phyloP scores from a whole-genome alignment of 129 eudicot species.

The Solidago caesia region DNA sequence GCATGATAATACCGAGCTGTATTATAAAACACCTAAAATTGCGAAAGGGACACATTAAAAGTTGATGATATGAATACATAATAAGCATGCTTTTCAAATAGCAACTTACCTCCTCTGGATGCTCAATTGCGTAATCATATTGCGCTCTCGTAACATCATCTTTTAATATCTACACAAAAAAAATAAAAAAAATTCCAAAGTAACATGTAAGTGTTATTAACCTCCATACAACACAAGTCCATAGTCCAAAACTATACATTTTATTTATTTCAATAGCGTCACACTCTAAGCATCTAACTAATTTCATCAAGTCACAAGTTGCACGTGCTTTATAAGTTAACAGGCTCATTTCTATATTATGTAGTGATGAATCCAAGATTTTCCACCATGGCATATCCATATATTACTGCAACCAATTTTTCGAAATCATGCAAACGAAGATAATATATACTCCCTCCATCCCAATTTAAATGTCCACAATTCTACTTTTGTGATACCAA shows the following conservation, averaged over 20 bases:
- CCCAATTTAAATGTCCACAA: no score
- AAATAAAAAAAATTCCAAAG: conserved; percentile 17
- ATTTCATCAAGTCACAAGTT: conserved; percentile 11
- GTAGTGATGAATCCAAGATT: no score
- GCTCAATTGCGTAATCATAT: conserved; percentile 97
- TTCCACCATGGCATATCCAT: no score
- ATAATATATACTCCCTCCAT: no score
- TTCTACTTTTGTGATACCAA: no score
- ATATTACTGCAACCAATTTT: no score
- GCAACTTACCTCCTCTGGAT: conserved; percentile 85
- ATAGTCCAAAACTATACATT: neutral
- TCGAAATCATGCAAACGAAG: no score
- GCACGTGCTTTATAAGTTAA: neutral
- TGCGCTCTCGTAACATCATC: conserved; percentile 90
- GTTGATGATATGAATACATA: neutral
- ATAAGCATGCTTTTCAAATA: neutral
- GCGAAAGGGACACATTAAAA: neutral
- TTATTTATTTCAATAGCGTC: neutral
- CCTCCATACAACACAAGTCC: conserved; percentile 2
- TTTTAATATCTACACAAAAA: conserved; percentile 55
- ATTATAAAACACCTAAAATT: conserved; percentile 70
- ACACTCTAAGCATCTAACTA: neutral
- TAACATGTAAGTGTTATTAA: neutral
- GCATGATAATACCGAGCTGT: conserved; percentile 92
- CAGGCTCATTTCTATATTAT: neutral